Evolutionary conservation across 306 rosid species (phyloP), one percentile per base, ranked within the genome.

Genomic region (Quercus rubra): DNA sequence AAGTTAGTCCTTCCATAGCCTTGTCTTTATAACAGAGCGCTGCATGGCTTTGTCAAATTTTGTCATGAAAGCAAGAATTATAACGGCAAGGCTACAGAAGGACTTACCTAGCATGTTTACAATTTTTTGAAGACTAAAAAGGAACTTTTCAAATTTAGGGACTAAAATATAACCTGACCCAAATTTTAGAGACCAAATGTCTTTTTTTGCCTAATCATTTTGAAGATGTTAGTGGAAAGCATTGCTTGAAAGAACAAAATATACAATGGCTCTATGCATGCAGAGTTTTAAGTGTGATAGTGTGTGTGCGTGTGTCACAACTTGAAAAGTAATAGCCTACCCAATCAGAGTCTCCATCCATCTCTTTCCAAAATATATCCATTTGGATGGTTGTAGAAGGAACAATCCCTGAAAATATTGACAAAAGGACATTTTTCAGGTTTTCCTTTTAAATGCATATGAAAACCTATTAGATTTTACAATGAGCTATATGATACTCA

Each of bases 351-450:
- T 96, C 97, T 4, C 90, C 94, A 78, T 91, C 92, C 87, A 87
- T 80, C 92, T 89, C 94, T 89, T 96, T 96, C 99, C 97, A 96
- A 87, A 84, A 93, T 82, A 93, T 76, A 87, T 96, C 97, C 91
- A 87, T 90, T 77, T 89, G 99, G 85, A 85, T 83, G 80, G 94
- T 78, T 79, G 88, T 83, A 25, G 87, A 82, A 77, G 96, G 94
- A 82, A 91, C 93, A 74, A 90, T 85, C 83, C 91, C 96, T 96
- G 93, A 78, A 82, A 88, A 78, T 55, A 85, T 43, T 68, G 63
- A 76, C 17, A 77, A 72, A 55, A 63, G 83, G 77, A 84, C 78
- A 70, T 55, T 69, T 83, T 66, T 75, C 75, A 77, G 69, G 63
- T 43, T 56, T 66, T 46, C 59, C 11, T 78, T 49, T 67, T 14